Percentiles rank a stretch among this genome's conserved stretches.
phyloP scores from a whole-genome alignment of 306 rosid genomes.

The Carpinus viminea region DNA sequence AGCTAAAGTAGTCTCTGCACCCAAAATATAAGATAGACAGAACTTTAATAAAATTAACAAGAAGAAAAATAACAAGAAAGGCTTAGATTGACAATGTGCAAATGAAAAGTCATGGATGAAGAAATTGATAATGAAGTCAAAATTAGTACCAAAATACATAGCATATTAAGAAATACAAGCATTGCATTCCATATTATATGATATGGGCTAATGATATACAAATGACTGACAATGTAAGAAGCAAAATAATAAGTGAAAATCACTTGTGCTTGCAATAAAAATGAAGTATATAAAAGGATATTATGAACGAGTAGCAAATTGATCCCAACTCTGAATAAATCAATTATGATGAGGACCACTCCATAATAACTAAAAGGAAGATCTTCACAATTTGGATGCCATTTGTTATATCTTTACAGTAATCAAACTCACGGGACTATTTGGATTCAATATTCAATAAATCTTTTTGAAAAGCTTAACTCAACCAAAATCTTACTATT shows the following conservation, averaged over 20 bases:
- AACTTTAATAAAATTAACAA: slow-evolving; percentile 13
- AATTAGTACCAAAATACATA: not conserved
- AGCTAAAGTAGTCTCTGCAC: slow-evolving; percentile 85
- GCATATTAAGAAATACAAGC: not conserved
- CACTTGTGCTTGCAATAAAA: not conserved
- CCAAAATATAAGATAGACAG: slow-evolving; percentile 28
- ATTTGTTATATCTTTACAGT: not conserved
- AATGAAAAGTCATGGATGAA: not conserved
- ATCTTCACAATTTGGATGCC: not conserved
- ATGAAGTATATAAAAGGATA: not conserved
- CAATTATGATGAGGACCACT: not conserved
- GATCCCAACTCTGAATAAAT: not conserved
- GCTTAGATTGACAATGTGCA: not conserved
- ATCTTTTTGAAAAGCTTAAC: not conserved
- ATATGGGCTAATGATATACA: not conserved
- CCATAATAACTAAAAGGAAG: not conserved
- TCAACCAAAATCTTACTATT: not conserved
- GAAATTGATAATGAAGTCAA: not conserved
- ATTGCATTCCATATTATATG: not conserved
- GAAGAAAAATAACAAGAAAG: slow-evolving; percentile 5
- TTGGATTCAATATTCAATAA: not conserved
- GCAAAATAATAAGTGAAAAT: not conserved
- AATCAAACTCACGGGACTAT: not conserved
- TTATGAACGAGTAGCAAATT: not conserved
- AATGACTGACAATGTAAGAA: not conserved